Evolutionary conservation across 176 grass and related monocot genomes (phyloP), one percentile per base, ranked within the genome.

Genomic region (Bolboschoenus planiculmis): DNA sequence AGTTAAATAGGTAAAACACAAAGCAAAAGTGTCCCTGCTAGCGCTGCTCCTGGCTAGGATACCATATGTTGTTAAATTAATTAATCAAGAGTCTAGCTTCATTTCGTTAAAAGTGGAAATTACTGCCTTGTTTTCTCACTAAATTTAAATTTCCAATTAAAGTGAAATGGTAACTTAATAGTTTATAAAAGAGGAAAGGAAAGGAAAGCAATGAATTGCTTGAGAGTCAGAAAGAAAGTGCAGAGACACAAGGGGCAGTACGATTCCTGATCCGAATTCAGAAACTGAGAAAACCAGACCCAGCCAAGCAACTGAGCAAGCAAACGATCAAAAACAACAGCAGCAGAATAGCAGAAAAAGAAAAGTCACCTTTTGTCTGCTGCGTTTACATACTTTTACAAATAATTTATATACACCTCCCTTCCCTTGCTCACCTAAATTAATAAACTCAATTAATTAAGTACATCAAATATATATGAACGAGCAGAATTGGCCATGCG

Each of bases 211-310:
- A 74, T 74, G 42, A 74, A 74, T 74, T 74, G 42, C 77, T 79
- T 34, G 51, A 35, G 46, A 79, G 35, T 80, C 34, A 80, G 77
- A 59, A 29, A 36, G 44, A 48, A 10, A 80, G 53, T 58, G 77
- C 51, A 59, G 76, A 51, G 4, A 48, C 76, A 56, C n/a, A n/a
- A n/a, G 18, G 26, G 15, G 29, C 77, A 79, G 78, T 59, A 80
- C 78, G 54, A 60, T 60, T 80, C 78, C 56, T 80, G 50, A 24
- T 60, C 54, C 39, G 54, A 80, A 58, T 75, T 78, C 77, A 80
- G 77, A 80, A 56, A n/a, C 16, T 68, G 36, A 42, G 65, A 70
- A 48, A 70, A 51, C 13, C 72, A 76, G 11, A 13, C 47, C 11
- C 16, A 67, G 7, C 26, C 72, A 76, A 76, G n/a, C n/a, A n/a